phyloP scores from a whole-genome alignment of 139 green algal species.

The Trebouxia sp. region DNA sequence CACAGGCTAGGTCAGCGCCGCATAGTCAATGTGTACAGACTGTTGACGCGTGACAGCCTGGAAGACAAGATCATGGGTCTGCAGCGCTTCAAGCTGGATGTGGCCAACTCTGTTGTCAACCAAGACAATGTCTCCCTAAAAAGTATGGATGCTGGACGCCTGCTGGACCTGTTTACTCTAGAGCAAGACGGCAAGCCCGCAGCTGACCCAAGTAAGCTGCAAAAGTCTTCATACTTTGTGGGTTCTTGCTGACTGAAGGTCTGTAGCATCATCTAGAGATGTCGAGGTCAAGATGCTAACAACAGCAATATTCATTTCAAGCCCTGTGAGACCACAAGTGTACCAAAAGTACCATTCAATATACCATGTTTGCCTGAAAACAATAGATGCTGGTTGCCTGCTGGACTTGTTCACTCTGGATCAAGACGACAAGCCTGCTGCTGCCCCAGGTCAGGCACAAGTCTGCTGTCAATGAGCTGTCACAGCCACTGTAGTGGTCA shows the following conservation, averaged over 20 bases:
- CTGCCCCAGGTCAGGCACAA: constrained; percentile 18
- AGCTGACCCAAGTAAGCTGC: constrained; percentile 15
- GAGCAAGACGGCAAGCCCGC: constrained; percentile 21
- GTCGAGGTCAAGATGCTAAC: too few species aligned
- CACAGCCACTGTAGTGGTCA: too few species aligned
- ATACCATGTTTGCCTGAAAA: constrained; percentile 70
- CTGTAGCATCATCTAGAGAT: not conserved
- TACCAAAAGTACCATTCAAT: too few species aligned
- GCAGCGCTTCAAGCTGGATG: constrained; percentile 96
- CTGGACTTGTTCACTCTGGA: constrained; percentile 80
- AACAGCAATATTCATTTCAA: too few species aligned
- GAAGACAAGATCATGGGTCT: constrained; percentile 86
- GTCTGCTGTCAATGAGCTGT: too few species aligned
- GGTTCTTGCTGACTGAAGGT: not conserved
- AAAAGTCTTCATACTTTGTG: too few species aligned
- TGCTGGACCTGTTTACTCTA: constrained; percentile 84
- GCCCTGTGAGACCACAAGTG: too few species aligned
- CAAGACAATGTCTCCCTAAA: constrained; percentile 71
- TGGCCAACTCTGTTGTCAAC: constrained; percentile 83
- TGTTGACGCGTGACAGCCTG: constrained; percentile 77
- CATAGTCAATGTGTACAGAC: constrained; percentile 95
- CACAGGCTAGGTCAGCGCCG: constrained; percentile 94
- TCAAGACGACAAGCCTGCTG: constrained; percentile 20
- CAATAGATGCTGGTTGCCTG: constrained; percentile 82
- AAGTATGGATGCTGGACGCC: constrained; percentile 78